phyloP scores from a whole-genome alignment of 805 yeast species.

The Blastobotrys chiropterorum region DNA sequence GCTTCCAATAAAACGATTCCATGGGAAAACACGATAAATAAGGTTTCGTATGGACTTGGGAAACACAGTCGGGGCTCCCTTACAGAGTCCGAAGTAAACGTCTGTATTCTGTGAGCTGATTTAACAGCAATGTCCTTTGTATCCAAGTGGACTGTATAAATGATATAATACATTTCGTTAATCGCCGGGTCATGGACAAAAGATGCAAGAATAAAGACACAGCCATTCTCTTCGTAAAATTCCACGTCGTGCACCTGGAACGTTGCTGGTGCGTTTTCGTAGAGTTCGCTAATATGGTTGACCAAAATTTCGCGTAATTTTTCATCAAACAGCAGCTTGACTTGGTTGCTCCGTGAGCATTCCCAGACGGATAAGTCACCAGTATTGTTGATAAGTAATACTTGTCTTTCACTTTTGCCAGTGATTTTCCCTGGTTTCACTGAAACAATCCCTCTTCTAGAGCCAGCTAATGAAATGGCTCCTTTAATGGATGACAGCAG shows the following conservation, averaged over 20 bases:
- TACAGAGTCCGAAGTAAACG: slow-evolving; percentile 33
- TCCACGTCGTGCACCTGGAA: slow-evolving; percentile 59
- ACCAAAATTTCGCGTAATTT: slow-evolving; percentile 34
- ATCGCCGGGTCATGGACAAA: slow-evolving; percentile 31
- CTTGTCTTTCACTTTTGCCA: slow-evolving; percentile 45
- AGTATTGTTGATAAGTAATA: slow-evolving; percentile 36
- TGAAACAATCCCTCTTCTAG: slow-evolving; percentile 45
- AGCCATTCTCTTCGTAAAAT: slow-evolving; percentile 37
- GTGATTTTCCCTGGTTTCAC: slow-evolving; percentile 48
- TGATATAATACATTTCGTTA: slow-evolving; percentile 37
- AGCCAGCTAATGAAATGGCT: slow-evolving; percentile 20
- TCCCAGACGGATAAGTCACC: slow-evolving; percentile 48
- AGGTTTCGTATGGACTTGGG: slow-evolving; percentile 54
- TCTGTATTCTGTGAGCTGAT: slow-evolving; percentile 61
- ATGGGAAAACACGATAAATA: slow-evolving; percentile 52
- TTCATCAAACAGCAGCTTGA: slow-evolving; percentile 34
- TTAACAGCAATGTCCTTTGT: slow-evolving; percentile 42
- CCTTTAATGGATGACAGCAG: slow-evolving; percentile 25
- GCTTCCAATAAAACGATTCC: slow-evolving; percentile 65
- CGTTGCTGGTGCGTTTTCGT: slow-evolving; percentile 47
- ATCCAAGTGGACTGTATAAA: slow-evolving; percentile 49
- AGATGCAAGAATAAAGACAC: slow-evolving; percentile 46
- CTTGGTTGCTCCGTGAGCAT: slow-evolving; percentile 40
- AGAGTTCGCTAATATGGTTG: slow-evolving; percentile 39
- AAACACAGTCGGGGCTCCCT: slow-evolving; percentile 45